phyloP scores from a whole-genome alignment of 2,329 filamentous ascomycete species.

The Akanthomyces muscarius region DNA sequence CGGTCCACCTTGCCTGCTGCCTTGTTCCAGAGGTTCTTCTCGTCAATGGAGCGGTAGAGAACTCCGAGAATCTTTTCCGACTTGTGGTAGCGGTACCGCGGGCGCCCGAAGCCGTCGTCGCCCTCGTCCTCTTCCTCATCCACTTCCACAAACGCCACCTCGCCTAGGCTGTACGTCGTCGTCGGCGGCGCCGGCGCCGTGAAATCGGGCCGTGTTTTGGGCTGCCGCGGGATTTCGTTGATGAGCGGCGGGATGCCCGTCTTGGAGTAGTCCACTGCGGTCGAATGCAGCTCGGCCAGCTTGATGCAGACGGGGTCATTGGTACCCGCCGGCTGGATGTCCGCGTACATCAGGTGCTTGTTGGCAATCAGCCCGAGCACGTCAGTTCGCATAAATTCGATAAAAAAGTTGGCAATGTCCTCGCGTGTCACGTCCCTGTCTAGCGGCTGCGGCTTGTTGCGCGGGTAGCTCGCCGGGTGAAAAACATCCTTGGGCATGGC shows the following conservation, averaged over 20 bases:
- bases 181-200: constrained; percentile 41
- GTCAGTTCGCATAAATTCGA: constrained; percentile 70
- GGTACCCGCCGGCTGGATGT: constrained; percentile 51
- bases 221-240: constrained; percentile 37
- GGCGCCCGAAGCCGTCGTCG: constrained; percentile 41
- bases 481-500: constrained; percentile 43
- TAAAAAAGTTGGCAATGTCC: constrained; percentile 77
- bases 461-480: constrained; percentile 66
- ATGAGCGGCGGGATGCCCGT: constrained; percentile 60
- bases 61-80: constrained; percentile 66
- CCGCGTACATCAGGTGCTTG: constrained; percentile 61
- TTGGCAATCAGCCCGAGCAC: constrained; percentile 62
- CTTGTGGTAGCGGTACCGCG: constrained; percentile 55
- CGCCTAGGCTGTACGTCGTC: constrained; percentile 41
- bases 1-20: constrained; percentile 19
- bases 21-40: constrained; percentile 57
- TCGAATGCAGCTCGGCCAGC: constrained; percentile 63
- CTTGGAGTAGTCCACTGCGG: constrained; percentile 72
- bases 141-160: constrained; percentile 35
- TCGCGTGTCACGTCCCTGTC: constrained; percentile 51
- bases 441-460: constrained; percentile 54
- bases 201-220: constrained; percentile 49
- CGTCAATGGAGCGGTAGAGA: constrained; percentile 70
- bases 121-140: constrained; percentile 36
- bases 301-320: constrained; percentile 45